Conservation (phyloP, 495 filamentous ascomycete species). For the Aspergillus indologenus region DNA sequence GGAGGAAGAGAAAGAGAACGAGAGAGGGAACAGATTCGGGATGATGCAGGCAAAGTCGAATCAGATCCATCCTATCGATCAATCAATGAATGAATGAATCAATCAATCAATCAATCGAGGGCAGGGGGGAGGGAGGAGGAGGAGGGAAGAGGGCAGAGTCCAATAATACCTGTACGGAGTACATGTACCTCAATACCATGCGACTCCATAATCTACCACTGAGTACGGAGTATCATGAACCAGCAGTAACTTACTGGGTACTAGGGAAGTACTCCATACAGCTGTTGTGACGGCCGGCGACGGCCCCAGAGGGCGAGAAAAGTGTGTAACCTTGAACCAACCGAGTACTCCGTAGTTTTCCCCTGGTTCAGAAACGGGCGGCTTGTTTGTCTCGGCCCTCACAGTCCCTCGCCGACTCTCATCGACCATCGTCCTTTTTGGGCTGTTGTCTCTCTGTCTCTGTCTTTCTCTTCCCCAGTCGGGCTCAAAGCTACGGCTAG, state of each 20-base stretch:
- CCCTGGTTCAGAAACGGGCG: slow-evolving; percentile 16
- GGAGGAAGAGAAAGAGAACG: not conserved
- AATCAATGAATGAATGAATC: not conserved
- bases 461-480: slow-evolving; percentile 8
- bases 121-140: not conserved
- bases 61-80: not conserved
- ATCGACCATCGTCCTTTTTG: slow-evolving; percentile 19
- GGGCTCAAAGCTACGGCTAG: not conserved
- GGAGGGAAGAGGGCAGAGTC: slow-evolving; percentile 6
- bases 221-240: too few relatives aligned
- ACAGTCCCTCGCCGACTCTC: slow-evolving; percentile 11
- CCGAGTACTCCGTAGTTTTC: slow-evolving; percentile 11
- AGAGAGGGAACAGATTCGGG: not conserved
- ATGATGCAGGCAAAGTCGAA: not conserved
- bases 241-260: not conserved
- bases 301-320: slow-evolving; percentile 7
- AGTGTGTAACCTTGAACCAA: slow-evolving; percentile 28
- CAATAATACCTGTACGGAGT: too few relatives aligned
- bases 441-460: slow-evolving; percentile 14
- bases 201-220: slow-evolving; percentile 14
- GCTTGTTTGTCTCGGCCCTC: slow-evolving; percentile 24
- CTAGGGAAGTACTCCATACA: slow-evolving; percentile 14
- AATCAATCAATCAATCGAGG: not conserved
- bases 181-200: not conserved
- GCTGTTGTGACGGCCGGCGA: slow-evolving; percentile 17